phyloP scores from a whole-genome alignment of 176 grass and related monocot species.

The Oryza brachyantha region DNA sequence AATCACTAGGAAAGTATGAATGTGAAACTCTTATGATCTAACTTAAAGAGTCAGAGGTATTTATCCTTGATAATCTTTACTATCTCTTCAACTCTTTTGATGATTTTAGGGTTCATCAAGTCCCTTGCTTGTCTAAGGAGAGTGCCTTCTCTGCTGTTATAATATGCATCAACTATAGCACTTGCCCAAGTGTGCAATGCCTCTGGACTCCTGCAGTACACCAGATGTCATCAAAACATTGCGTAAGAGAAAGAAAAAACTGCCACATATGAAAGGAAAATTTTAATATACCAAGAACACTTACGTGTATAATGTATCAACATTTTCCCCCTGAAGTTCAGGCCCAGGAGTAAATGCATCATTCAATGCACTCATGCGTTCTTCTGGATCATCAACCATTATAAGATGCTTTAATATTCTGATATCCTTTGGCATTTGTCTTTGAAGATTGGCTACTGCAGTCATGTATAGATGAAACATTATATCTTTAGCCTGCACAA shows the following conservation, averaged over 20 bases:
- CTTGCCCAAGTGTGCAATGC: conserved; percentile 62
- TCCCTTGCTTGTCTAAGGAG: conserved; percentile 77
- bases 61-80: conserved; percentile 67
- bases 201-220: conserved; percentile 65
- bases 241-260: neutral
- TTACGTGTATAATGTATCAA: conserved; percentile 80
- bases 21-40: neutral
- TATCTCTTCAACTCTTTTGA: conserved; percentile 63
- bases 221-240: neutral
- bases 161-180: conserved; percentile 73
- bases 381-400: conserved; percentile 63
- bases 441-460: conserved; percentile 72
- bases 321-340: conserved; percentile 71
- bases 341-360: conserved; percentile 77
- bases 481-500: conserved; percentile 63
- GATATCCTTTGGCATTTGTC: conserved; percentile 85
- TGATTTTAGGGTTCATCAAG: conserved; percentile 80
- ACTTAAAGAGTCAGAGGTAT: conserved; percentile 43
- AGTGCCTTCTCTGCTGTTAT: conserved; percentile 58
- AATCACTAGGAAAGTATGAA: neutral
- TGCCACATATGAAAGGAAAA: neutral
- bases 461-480: conserved; percentile 82
- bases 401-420: conserved; percentile 89
- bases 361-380: conserved; percentile 55
- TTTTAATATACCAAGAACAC: neutral